phyloP scores from a whole-genome alignment of 2,329 filamentous ascomycete genomes.

The Lojkania enalia region DNA sequence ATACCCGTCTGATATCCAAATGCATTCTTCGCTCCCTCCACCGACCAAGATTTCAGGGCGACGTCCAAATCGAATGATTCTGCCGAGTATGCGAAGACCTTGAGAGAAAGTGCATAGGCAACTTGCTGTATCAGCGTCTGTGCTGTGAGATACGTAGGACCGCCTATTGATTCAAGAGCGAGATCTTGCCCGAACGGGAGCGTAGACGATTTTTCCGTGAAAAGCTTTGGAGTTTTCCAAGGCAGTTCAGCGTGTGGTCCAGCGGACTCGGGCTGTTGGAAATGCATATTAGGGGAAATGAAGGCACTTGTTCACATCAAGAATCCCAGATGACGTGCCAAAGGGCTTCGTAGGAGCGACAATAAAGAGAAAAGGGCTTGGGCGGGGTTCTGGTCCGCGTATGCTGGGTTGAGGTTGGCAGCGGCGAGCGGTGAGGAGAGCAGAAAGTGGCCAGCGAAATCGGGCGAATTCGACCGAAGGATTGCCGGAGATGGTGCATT shows the following conservation, averaged over 20 bases:
- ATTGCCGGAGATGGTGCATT: conserved; percentile 30
- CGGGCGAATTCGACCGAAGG: conserved; percentile 34
- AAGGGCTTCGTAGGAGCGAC: neutral
- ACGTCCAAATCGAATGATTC: conserved; percentile 89
- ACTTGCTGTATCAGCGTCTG: conserved; percentile 96
- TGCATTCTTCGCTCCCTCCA: conserved; percentile 72
- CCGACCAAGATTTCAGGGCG: conserved; percentile 77
- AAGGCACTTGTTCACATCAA: conserved; percentile 10
- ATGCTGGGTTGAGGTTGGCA: neutral
- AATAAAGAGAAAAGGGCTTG: conserved; percentile 5
- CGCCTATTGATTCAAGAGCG: conserved; percentile 65
- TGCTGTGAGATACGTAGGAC: conserved; percentile 89
- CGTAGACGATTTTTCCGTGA: conserved; percentile 51
- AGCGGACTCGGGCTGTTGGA: conserved; percentile 43
- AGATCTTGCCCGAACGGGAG: conserved; percentile 59
- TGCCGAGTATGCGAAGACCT: conserved; percentile 95
- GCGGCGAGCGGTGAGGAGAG: conserved; percentile 17
- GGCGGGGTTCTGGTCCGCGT: neutral
- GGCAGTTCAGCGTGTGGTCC: conserved; percentile 39
- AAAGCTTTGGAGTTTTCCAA: conserved; percentile 39
- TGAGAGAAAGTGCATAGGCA: conserved; percentile 92
- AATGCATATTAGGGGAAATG: conserved; percentile 37
- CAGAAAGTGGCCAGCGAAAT: conserved; percentile 12
- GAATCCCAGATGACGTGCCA: conserved; percentile 6
- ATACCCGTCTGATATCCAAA: conserved; percentile 80